Conservation (phyloP, 1,284 basidiomycete genomes). For the Leccinum subrobustum region DNA sequence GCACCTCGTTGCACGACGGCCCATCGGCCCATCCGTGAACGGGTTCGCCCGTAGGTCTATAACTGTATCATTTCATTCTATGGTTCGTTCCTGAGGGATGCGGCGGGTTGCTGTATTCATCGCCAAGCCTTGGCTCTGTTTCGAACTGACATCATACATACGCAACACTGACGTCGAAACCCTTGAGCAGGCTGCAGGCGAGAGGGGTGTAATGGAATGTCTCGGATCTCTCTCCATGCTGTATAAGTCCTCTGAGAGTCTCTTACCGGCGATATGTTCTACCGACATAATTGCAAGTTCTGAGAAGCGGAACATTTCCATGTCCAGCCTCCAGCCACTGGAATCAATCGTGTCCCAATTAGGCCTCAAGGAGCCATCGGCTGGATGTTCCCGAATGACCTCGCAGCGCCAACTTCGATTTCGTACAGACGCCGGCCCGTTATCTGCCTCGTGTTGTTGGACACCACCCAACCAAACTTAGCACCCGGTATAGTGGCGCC, state of each 20-base stretch:
- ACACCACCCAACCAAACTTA: not conserved
- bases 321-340: not conserved
- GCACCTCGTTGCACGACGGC: constrained; percentile 17
- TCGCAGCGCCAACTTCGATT: constrained; percentile 13
- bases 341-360: not conserved
- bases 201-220: not conserved
- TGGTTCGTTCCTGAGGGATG: constrained; percentile 2
- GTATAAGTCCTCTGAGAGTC: not conserved
- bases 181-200: not conserved
- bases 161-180: constrained; percentile 4
- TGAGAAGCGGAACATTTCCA: constrained; percentile 12
- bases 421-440: constrained; percentile 30
- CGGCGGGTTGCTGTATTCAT: constrained; percentile 27
- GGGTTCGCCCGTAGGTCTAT: not conserved
- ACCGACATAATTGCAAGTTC: constrained; percentile 9
- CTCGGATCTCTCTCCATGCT: not conserved
- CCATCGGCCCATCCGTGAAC: not conserved
- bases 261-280: not conserved
- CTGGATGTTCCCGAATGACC: constrained; percentile 22
- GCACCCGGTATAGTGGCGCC: constrained; percentile 4
- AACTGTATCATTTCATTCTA: not conserved
- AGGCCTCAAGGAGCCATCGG: constrained; percentile 10
- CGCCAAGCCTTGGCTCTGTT: not conserved
- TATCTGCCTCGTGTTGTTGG: constrained; percentile 26
- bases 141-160: not conserved